Percentiles rank a stretch among this genome's conserved stretches.
Evolutionary conservation across 495 filamentous ascomycete species (phyloP).

Genomic region (Friedmanniomyces endolithicus): DNA sequence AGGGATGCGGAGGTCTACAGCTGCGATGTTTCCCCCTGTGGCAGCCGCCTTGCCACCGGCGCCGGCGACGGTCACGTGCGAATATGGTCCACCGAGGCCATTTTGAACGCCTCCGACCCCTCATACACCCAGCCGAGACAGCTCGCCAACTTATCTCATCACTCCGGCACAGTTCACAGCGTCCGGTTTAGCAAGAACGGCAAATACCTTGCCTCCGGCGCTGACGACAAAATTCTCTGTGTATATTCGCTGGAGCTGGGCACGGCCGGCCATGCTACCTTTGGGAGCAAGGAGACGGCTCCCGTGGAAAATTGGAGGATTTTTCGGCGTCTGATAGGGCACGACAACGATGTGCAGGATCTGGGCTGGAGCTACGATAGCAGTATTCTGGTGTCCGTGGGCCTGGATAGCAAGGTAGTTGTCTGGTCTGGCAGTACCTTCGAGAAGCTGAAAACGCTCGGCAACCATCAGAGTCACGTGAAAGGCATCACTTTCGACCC

Average conservation of each 20-base stretch:
- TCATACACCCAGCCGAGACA: constrained; percentile 69
- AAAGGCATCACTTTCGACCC: constrained; percentile 98
- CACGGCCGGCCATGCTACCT: constrained; percentile 56
- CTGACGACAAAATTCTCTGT: constrained; percentile 96
- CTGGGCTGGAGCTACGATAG: constrained; percentile 94
- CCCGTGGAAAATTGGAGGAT: constrained; percentile 97
- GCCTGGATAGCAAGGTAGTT: constrained; percentile 93
- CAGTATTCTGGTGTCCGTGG: constrained; percentile 88
- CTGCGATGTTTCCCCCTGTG: constrained; percentile 92
- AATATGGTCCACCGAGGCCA: constrained; percentile 92
- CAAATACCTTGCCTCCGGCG: constrained; percentile 86
- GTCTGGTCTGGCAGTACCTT: constrained; percentile 97
- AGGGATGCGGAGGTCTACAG: constrained; percentile 97
- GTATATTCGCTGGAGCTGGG: constrained; percentile 83
- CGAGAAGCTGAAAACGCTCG: constrained; percentile 87
- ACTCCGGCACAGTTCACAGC: constrained; percentile 92
- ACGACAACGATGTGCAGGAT: constrained; percentile 98
- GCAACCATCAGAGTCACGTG: constrained; percentile 88
- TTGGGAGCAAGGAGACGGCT: constrained; percentile 83
- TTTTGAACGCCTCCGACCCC: constrained; percentile 62
- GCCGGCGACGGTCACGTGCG: constrained; percentile 95
- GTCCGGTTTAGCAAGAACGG: constrained; percentile 92
- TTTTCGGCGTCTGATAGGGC: constrained; percentile 77
- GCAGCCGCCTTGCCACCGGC: constrained; percentile 77
- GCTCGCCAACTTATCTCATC: constrained; percentile 93